These are phyloP conservation scores for Aureoboletus auriporus DNA, from an alignment of 768 basidiomycete genomes.

Conservation along the genomic window DNA sequence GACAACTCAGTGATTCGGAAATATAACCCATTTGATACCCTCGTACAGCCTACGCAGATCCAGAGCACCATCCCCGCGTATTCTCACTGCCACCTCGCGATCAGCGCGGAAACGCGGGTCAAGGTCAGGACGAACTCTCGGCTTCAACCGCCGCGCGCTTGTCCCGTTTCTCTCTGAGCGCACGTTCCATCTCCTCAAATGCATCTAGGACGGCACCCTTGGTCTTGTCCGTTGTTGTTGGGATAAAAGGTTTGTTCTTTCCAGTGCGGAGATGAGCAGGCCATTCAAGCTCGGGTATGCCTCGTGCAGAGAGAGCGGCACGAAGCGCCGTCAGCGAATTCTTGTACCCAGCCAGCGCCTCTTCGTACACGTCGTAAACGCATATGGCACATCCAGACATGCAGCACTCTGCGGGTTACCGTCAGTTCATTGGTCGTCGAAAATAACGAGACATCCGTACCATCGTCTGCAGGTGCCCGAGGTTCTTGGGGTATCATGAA, in stretches of 20 bases:
- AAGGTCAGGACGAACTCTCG: slow-evolving; percentile 37
- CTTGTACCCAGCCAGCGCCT: slow-evolving; percentile 61
- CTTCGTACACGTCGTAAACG: slow-evolving; percentile 85
- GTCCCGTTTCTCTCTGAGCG: slow-evolving; percentile 46
- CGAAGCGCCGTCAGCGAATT: slow-evolving; percentile 49
- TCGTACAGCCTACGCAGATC: no score
- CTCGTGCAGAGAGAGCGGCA: slow-evolving; percentile 41
- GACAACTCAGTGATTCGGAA: no score
- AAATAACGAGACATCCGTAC: slow-evolving; percentile 28
- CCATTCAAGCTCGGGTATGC: slow-evolving; percentile 62
- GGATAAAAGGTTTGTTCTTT: background rate
- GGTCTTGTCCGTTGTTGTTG: slow-evolving; percentile 5
- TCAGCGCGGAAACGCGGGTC: slow-evolving; percentile 7
- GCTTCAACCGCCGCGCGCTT: slow-evolving; percentile 27
- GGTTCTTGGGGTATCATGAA: slow-evolving; percentile 59
- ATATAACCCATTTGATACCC: no score
- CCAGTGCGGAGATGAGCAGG: slow-evolving; percentile 45
- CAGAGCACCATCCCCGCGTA: no score
- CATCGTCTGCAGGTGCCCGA: slow-evolving; percentile 60
- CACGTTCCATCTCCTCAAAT: slow-evolving; percentile 69
- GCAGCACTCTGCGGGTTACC: slow-evolving; percentile 68
- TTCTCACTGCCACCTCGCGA: background rate
- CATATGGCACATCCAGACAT: slow-evolving; percentile 95
- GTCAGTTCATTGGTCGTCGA: background rate
- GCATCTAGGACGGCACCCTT: slow-evolving; percentile 47